Evolutionary conservation across 495 filamentous ascomycete species (phyloP).

Genomic region (Daldinia vernicosa): DNA sequence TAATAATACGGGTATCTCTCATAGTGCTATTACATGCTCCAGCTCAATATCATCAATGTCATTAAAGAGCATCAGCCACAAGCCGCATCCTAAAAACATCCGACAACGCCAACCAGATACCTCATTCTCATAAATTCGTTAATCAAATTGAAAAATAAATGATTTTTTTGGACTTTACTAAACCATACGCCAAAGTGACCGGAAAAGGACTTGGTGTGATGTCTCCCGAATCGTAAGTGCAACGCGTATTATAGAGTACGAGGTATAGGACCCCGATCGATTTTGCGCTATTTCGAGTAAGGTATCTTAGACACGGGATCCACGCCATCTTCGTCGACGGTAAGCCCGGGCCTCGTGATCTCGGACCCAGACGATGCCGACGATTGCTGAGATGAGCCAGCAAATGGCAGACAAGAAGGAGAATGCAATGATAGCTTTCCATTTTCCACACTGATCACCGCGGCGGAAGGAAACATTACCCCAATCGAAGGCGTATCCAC

Average conservation of each 20-base stretch:
- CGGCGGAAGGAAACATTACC: conserved; percentile 84
- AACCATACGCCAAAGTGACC: neutral
- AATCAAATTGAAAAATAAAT: neutral
- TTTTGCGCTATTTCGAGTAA: neutral
- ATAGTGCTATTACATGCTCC: neutral
- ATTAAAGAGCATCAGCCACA: neutral
- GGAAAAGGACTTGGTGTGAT: neutral
- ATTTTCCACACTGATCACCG: conserved; percentile 67
- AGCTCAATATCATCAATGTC: no score
- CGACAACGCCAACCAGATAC: neutral
- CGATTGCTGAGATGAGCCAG: conserved; percentile 69
- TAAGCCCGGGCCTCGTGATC: conserved; percentile 43
- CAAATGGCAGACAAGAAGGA: conserved; percentile 71
- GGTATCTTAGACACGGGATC: conserved; percentile 54
- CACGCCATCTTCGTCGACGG: conserved; percentile 52
- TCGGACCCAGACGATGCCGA: conserved; percentile 59
- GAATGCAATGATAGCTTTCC: conserved; percentile 74
- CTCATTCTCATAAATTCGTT: neutral
- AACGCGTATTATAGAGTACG: neutral
- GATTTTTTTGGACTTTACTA: neutral
- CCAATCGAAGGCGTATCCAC: conserved; percentile 85
- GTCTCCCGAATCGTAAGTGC: neutral
- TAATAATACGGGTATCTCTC: conserved; percentile 20
- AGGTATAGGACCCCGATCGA: neutral
- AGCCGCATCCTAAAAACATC: conserved; percentile 2